Evolutionary conservation across 2,329 filamentous ascomycete genomes (phyloP), one percentile per base, ranked within the genome.

Genomic region (Arthrobotrys pseudoclavata): DNA sequence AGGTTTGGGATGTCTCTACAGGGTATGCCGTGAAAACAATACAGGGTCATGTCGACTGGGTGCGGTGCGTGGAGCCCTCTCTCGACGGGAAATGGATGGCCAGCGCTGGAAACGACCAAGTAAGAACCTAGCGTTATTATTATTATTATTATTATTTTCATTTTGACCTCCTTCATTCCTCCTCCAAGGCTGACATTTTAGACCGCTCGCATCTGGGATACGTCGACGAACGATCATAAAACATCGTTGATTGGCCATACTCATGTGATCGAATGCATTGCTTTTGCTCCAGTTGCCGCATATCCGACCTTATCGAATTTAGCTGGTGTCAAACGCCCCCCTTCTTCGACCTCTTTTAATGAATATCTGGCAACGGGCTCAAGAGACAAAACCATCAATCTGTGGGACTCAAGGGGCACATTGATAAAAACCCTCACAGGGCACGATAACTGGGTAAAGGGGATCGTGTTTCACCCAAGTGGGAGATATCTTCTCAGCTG

Each of bases 361-460:
- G 95, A 97, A 82, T 98, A 93, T 82, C 88, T 97, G 83, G 95
- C 94, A 0, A 97, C 94, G 0, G 95, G 93, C 9, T 92, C 91
- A 7, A 87, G 95, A 83, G 95, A 97, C 84, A 97, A 97, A 86
- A 91, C 91, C 0, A 97, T 98, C 82, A 91, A 91, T 81, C 85
- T 98, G 5, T 97, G 94, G 93, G 93, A 97, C 83, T 88, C 91
- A 10, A 89, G 93, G 67, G 95, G 95, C 34, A 93, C 91, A 10
- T 89, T 93, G 79, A 90, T 97, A 82, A 95, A 93, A 83, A 96
- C 92, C 0, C 86, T 98, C 0, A 85, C 90, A 0, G 95, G 95
- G 1, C 95, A 97, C 83, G 94, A 97, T 83, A 97, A 97, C 83
- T 98, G 95, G 95, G 89, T 98, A 7, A 90, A 93, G 34, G 91